Evolutionary conservation across 306 rosid species (phyloP).

Genomic region (Fragaria ananassa): DNA sequence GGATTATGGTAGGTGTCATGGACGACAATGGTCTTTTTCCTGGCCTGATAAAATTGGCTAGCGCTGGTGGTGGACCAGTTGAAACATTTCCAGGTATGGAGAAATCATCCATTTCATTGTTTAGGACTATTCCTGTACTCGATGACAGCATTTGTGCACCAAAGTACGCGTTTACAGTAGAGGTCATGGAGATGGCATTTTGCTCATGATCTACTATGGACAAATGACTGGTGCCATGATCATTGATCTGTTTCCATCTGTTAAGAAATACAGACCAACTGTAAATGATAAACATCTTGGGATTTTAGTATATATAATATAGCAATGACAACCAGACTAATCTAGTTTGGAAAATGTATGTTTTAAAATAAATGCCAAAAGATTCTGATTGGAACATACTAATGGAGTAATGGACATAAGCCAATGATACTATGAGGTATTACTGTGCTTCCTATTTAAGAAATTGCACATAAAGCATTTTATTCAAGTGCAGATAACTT

Average conservation of each 20-base stretch:
- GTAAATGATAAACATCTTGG: neutral
- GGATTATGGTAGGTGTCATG: constrained; percentile 76
- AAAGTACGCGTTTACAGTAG: constrained; percentile 62
- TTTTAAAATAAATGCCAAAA: neutral
- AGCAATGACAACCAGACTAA: neutral
- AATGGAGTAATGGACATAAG: neutral
- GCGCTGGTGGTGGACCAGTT: constrained; percentile 61
- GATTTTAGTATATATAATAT: neutral
- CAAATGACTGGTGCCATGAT: constrained; percentile 86
- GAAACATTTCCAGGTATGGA: constrained; percentile 56
- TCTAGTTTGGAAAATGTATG: neutral
- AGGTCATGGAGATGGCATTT: constrained; percentile 82
- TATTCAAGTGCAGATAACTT: neutral
- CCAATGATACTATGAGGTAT: neutral
- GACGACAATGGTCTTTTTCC: constrained; percentile 82
- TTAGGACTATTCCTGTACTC: constrained; percentile 76
- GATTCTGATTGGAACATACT: neutral
- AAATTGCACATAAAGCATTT: neutral
- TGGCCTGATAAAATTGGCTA: constrained; percentile 67
- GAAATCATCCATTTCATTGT: constrained; percentile 93
- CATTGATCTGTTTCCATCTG: constrained; percentile 77
- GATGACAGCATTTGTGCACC: constrained; percentile 64
- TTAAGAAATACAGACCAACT: constrained; percentile 1
- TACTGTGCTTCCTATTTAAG: neutral
- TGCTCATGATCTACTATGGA: constrained; percentile 48